Base-by-base conservation (phyloP, 192 early-diverging fungal genomes). In the Spinellus fusiger region DNA sequence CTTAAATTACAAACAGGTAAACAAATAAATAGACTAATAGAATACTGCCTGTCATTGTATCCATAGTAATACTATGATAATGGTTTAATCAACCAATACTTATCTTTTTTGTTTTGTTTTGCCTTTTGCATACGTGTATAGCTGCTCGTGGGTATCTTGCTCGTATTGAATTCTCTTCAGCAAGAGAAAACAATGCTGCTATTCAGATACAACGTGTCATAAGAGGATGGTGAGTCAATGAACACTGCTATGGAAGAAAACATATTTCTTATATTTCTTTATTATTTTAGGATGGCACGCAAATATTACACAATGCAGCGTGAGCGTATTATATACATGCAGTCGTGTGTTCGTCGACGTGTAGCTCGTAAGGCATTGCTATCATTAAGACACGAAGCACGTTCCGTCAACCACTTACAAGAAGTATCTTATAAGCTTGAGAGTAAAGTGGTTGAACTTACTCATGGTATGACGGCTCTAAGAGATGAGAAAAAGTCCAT, bases 371-470 rank as follows among this genome's bases (percentile, higher is more conserved):
- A 81, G 56, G 81, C 84, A 56, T 71, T 95, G 52, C 78, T 80
- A 49, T 58, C 68, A 46, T 75, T 91, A 53, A 89, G 91, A 64
- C 82, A 84, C 28, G 97, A 99, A 73, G 87, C 89, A 32, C 75
- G 88, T 49, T 93, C 91, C 34, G 91, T 92, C 6, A 88, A 84
- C 47, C 96, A 97, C 66, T 85, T 95, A 70, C 91, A 97, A 76
- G 89, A 98, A 66, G 83, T 88, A 40, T 94, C 94, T 27, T 92
- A 92, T 73, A 89, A 88, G 76, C 79, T 99, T 3, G 97, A 99
- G 75, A 87, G 82, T 78, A 99, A 97, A 81, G 91, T 99, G 55
- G 87, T 99, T 64, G 92, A 93, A 70, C 81, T 99, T 61, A 95
- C 94, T 31, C 91, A 91, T 63, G 73, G 75, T 31, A 70, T 95